Conservation (phyloP, 352 stramenopile species). For the Phytophthora citrophthora region DNA sequence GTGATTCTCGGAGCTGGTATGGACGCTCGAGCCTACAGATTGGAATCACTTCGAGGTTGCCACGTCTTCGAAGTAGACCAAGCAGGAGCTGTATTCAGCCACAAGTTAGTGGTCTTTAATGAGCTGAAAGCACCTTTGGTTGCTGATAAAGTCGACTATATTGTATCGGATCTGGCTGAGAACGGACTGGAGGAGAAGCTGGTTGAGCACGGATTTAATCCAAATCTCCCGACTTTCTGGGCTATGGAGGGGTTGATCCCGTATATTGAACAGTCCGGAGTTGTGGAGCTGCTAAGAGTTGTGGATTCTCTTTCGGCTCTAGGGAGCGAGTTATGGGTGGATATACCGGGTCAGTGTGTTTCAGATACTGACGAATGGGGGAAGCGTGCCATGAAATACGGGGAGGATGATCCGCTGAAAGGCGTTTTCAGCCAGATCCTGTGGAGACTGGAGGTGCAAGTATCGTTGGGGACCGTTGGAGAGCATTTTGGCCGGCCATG, state of each 20-base stretch:
- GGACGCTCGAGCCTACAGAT: background rate
- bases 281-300: conserved; percentile 40
- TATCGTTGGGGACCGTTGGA: conserved; percentile 12
- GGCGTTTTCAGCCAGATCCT: conserved; percentile 32
- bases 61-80: background rate
- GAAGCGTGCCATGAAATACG: conserved; percentile 31
- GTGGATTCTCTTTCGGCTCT: conserved; percentile 41
- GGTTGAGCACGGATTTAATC: conserved; percentile 32
- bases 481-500: conserved; percentile 41
- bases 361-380: conserved; percentile 7
- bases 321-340: conserved; percentile 43
- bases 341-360: conserved; percentile 30
- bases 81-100: background rate
- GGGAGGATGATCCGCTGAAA: conserved; percentile 41
- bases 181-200: conserved; percentile 33
- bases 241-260: conserved; percentile 37
- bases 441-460: conserved; percentile 31
- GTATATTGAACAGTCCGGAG: conserved; percentile 30
- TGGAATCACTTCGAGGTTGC: background rate
- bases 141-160: conserved; percentile 1
- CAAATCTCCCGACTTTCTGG: conserved; percentile 15
- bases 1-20: background rate
- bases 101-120: background rate
- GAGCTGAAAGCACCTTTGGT: background rate
- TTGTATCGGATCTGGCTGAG: conserved; percentile 40